Conservation (phyloP, 2,329 filamentous ascomycete species). For the Talaromyces sp. region DNA sequence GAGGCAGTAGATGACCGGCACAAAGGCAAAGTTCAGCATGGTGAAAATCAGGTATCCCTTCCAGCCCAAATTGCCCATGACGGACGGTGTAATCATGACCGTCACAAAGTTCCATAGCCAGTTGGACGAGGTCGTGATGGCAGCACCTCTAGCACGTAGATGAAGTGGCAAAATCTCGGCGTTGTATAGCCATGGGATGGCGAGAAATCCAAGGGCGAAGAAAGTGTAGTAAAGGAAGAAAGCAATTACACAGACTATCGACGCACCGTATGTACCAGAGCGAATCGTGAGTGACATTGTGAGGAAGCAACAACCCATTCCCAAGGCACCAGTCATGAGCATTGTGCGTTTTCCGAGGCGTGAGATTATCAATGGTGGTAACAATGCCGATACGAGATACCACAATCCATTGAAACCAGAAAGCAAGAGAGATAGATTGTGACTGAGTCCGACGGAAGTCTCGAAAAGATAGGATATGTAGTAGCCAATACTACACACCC, state of each 20-base stretch:
- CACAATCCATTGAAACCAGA: slow-evolving; percentile 14
- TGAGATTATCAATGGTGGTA: slow-evolving; percentile 9
- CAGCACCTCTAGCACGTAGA: slow-evolving; percentile 14
- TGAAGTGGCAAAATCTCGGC: slow-evolving; percentile 14
- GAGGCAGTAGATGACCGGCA: slow-evolving; percentile 20
- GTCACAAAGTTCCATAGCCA: slow-evolving; percentile 19
- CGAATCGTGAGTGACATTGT: slow-evolving; percentile 13
- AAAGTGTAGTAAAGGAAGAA: slow-evolving; percentile 15
- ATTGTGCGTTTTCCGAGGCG: slow-evolving; percentile 11
- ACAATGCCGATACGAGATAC: slow-evolving; percentile 10
- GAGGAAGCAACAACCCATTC: slow-evolving; percentile 13
- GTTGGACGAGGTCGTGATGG: slow-evolving; percentile 16
- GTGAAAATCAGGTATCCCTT: slow-evolving; percentile 19
- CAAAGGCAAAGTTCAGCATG: slow-evolving; percentile 20
- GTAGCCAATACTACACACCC: slow-evolving; percentile 11
- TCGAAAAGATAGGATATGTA: slow-evolving; percentile 21
- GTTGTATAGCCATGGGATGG: slow-evolving; percentile 13
- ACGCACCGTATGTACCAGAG: slow-evolving; percentile 9
- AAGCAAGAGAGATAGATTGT: slow-evolving; percentile 14
- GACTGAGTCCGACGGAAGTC: slow-evolving; percentile 16
- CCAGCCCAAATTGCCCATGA: slow-evolving; percentile 16
- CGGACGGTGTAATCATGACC: slow-evolving; percentile 18
- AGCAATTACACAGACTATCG: slow-evolving; percentile 12
- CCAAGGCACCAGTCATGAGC: slow-evolving; percentile 14
- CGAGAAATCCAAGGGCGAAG: slow-evolving; percentile 11